Evolutionary conservation across 306 rosid genomes (phyloP), one percentile per base, ranked within the genome.

Genomic region (Senna tora): DNA sequence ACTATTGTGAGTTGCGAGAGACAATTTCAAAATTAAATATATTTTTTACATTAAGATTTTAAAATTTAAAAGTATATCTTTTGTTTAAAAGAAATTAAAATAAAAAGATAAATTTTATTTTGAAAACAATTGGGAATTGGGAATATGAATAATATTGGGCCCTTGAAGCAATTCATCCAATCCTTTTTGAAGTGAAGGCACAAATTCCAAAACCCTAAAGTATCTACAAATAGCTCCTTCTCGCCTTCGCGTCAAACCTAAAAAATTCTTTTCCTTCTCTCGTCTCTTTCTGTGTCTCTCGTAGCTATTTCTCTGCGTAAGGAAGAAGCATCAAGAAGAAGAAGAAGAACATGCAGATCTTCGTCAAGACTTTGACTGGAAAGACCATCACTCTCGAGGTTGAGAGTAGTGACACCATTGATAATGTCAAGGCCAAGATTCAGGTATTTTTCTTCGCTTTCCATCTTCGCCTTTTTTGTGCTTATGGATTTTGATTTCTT

Each of bases 351-450:
- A 84, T 84, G 87, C 85, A 84, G 85, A 84, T 84, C 83, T 84
- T 84, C 49, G 87, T 84, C 2, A 84, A 84, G 42, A 84, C 87
- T 74, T 69, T 84, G 75, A 84, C 85, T 0, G 85, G 87, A 46
- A 84, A 84, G 76, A 84, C 87, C 20, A 84, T 84, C 25, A 84
- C 41, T 56, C 63, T 56, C 41, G 63, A 56, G 63, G 63, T 56
- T 28, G 63, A 56, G 63, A 56, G 63, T 33, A 56, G 63, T 56
- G 63, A 56, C 63, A 56, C 63, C 41, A 56, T 56, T 20, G 73
- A 68, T 36, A 68, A 68, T 34, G 73, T 68, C 73, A 68, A 68
- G 46, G 62, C 73, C 14, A 56, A 56, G 39, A 56, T 84, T 70
- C 85, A 84, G 87, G 87, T 83, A 65, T 39, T 3, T 15, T 22